phyloP scores from a whole-genome alignment of 169 alveolate species.

The Eimeria maxima region DNA sequence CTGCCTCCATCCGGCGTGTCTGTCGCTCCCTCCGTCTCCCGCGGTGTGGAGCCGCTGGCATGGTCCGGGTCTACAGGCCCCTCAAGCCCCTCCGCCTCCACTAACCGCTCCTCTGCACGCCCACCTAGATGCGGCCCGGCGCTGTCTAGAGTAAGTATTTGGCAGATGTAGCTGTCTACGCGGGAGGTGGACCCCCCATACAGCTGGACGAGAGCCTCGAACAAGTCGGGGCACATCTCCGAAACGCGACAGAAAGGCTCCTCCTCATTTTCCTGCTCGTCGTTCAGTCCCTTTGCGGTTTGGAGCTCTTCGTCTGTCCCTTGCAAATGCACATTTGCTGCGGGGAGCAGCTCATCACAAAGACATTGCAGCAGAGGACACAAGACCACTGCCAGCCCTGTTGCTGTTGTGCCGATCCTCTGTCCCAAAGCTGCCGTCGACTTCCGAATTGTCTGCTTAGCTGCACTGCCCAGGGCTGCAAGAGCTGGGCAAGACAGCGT shows the following conservation, averaged over 20 bases:
- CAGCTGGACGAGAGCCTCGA: conserved; percentile 41
- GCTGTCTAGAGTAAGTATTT: conserved; percentile 42
- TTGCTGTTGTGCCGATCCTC: neutral
- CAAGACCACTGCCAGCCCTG: conserved; percentile 18
- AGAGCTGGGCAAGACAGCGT: conserved; percentile 23
- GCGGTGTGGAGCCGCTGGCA: neutral
- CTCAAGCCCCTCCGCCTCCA: conserved; percentile 17
- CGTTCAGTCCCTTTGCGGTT: neutral
- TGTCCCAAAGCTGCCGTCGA: neutral
- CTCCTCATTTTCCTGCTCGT: neutral
- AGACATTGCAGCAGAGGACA: conserved; percentile 58
- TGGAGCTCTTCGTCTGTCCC: neutral
- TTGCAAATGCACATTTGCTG: neutral
- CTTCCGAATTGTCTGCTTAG: neutral
- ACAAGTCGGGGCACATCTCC: conserved; percentile 53
- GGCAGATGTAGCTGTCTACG: conserved; percentile 37
- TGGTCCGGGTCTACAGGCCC: neutral
- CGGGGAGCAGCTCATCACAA: conserved; percentile 52
- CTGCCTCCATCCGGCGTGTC: conserved; percentile 27
- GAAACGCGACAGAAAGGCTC: conserved; percentile 34
- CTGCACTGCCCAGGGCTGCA: conserved; percentile 24
- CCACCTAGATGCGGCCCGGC: neutral
- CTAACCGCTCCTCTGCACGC: neutral
- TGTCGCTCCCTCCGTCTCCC: neutral
- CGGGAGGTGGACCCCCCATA: conserved; percentile 68